These are phyloP conservation scores for Sarocladiaceae sp. DNA, from an alignment of 2,329 filamentous ascomycete species.

Conservation along the genomic window DNA sequence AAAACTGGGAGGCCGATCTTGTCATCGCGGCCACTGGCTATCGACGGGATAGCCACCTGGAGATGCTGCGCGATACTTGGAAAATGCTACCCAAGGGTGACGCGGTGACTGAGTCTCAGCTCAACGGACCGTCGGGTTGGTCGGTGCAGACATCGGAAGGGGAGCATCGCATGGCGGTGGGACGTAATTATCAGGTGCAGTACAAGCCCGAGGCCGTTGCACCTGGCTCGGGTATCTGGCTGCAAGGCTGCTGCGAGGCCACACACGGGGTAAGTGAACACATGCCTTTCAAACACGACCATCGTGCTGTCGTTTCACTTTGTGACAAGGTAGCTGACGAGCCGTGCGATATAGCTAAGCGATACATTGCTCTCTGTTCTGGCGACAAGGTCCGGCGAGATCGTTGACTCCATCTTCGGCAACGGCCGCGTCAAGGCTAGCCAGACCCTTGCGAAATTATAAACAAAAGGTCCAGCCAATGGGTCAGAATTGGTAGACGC, in stretches of 20 bases:
- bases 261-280: constrained; percentile 79
- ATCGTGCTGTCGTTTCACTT: too few species aligned
- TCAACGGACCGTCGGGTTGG: constrained; percentile 34
- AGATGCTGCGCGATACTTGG: constrained; percentile 63
- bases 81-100: constrained; percentile 54
- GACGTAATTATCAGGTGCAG: constrained; percentile 71
- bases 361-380: constrained; percentile 77
- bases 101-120: constrained; percentile 13
- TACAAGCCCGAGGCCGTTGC: constrained; percentile 64
- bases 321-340: too few species aligned
- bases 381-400: constrained; percentile 67
- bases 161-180: constrained; percentile 54
- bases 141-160: constrained; percentile 31
- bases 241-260: constrained; percentile 89
- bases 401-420: constrained; percentile 67
- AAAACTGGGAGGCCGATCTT: constrained; percentile 61
- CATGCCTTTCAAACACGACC: too few species aligned
- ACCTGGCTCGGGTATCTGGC: constrained; percentile 73
- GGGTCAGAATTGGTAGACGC: not conserved
- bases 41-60: constrained; percentile 67
- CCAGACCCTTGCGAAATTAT: not conserved
- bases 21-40: constrained; percentile 89
- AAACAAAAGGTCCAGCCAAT: not conserved
- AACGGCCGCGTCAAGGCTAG: not conserved
- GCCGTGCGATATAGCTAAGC: constrained; percentile 50